Evolutionary conservation across 139 green algal genomes (phyloP).

Genomic region (Chlamydomonas urium): DNA sequence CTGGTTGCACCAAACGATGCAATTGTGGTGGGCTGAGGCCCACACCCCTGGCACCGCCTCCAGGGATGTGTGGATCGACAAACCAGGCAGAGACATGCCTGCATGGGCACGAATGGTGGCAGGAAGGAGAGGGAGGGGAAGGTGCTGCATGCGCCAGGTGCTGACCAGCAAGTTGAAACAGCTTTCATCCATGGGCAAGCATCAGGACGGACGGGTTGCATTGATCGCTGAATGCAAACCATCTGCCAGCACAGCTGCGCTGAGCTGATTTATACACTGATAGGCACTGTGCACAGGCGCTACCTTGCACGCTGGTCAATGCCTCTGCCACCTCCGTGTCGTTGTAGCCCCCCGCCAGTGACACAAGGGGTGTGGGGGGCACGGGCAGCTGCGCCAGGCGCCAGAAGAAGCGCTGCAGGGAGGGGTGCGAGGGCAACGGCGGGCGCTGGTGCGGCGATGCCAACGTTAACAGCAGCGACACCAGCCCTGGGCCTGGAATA

Average conservation of each 20-base stretch:
- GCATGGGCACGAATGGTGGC: not conserved
- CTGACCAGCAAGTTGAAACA: no score
- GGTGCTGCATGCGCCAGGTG: not conserved
- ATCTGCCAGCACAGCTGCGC: no score
- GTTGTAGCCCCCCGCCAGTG: constrained; percentile 30
- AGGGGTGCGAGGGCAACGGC: constrained; percentile 39
- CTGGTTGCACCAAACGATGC: constrained; percentile 53
- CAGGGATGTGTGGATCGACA: not conserved
- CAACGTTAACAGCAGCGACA: constrained; percentile 41
- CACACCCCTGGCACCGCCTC: constrained; percentile 38
- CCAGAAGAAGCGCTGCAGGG: constrained; percentile 27
- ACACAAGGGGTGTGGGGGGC: constrained; percentile 26
- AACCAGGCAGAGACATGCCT: not conserved
- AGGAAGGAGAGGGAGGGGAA: not conserved
- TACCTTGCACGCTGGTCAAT: no score
- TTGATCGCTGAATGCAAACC: no score
- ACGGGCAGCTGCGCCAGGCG: not conserved
- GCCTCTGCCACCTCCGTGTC: constrained; percentile 44
- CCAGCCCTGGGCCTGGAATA: constrained; percentile 24
- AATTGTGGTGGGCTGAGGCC: constrained; percentile 35
- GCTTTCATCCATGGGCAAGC: no score
- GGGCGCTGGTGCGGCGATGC: constrained; percentile 39
- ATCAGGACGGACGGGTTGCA: no score
- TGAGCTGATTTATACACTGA: no score
- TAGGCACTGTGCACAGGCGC: not conserved